Percentiles rank a stretch among this genome's conserved stretches.
Evolutionary conservation across 768 basidiomycete species (phyloP).

Genomic region (Paxillus ammoniavirescens): DNA sequence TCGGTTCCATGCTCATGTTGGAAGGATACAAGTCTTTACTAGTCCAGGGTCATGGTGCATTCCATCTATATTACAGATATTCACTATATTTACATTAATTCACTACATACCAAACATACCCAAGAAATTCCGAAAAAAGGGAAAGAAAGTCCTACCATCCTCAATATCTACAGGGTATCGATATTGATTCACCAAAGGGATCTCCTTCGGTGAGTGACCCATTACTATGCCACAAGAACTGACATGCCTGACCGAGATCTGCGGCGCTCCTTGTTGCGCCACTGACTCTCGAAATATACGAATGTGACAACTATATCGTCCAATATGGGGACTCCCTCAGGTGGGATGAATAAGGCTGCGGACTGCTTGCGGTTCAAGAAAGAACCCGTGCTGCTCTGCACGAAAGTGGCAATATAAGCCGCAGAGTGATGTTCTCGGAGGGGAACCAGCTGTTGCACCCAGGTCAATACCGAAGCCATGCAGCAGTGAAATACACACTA

Average conservation of each 20-base stretch:
- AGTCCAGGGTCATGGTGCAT: not conserved
- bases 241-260: conserved; percentile 12
- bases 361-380: conserved; percentile 13
- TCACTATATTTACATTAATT: not conserved
- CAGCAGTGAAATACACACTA: not conserved
- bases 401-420: conserved; percentile 29
- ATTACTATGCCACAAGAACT: not conserved
- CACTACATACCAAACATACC: not conserved
- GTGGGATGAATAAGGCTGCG: conserved; percentile 26
- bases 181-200: not conserved
- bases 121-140: not conserved
- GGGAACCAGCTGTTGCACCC: conserved; percentile 22
- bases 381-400: conserved; percentile 15
- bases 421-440: conserved; percentile 1
- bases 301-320: conserved; percentile 38
- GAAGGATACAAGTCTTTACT: not conserved
- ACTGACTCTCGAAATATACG: conserved; percentile 32
- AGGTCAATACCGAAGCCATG: not conserved
- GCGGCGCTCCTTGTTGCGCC: conserved; percentile 23
- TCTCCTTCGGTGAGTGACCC: not conserved
- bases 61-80: not conserved
- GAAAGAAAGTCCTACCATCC: too few species aligned
- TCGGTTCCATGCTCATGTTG: not conserved
- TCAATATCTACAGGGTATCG: not conserved
- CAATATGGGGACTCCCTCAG: conserved; percentile 28